phyloP scores from a whole-genome alignment of 257 asterid species.

The Forsythia suspensa region DNA sequence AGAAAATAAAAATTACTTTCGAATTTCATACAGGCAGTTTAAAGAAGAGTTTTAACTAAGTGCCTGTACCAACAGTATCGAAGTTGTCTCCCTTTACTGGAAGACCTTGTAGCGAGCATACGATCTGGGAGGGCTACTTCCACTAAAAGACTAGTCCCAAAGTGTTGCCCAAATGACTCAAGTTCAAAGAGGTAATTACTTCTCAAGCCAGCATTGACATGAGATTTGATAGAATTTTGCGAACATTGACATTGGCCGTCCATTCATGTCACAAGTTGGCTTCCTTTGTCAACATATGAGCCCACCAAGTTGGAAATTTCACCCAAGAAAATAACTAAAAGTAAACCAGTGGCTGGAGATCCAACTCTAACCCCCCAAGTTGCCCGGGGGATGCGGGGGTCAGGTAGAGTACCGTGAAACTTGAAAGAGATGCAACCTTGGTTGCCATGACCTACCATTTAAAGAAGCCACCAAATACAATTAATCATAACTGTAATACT shows the following conservation, averaged over 20 bases:
- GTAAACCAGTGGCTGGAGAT: not conserved
- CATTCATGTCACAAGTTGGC: not conserved
- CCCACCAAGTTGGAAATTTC: not conserved
- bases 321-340: not conserved
- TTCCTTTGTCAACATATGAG: not conserved
- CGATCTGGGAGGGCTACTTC: too few species aligned
- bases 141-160: not conserved
- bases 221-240: not conserved
- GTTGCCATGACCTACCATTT: constrained; percentile 1
- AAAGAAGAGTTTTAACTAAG: not conserved
- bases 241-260: not conserved
- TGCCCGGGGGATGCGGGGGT: not conserved
- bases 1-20: not conserved
- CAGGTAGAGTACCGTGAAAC: not conserved
- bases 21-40: not conserved
- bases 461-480: not conserved
- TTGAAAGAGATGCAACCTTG: not conserved
- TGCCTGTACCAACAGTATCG: not conserved
- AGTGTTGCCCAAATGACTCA: too few species aligned
- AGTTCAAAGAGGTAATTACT: not conserved
- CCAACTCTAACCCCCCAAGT: not conserved
- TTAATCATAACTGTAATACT: not conserved
- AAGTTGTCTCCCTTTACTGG: not conserved
- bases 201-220: too few species aligned
- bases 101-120: too few species aligned